Evolutionary conservation across 306 rosid genomes (phyloP), one percentile per base, ranked within the genome.

Genomic region (Vigna unguiculata): DNA sequence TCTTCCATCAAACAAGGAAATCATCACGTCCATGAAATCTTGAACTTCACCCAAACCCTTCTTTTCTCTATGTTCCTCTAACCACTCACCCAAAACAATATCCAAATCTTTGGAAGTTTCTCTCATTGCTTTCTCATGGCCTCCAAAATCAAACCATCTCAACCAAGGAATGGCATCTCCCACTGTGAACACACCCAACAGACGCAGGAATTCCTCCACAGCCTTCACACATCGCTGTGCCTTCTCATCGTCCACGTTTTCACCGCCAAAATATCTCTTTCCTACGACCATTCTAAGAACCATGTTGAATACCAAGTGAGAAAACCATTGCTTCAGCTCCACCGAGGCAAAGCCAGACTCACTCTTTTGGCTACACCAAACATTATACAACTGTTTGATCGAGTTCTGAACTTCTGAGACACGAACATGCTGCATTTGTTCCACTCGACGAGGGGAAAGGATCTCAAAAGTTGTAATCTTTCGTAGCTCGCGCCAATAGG

Each of bases 121-220:
- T 2, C 67, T 82, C 83, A 82, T 82, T 4, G 79, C 83, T 59
- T 72, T 82, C 60, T 22, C 80, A 72, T 78, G 32, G 1, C 76
- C 77, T 8, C 76, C 72, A 3, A 78, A 38, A 78, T 83, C 83
- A 32, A 78, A 15, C 73, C 79, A 78, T 36, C 71, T 52, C 40
- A 80, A 28, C 12, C 1, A 55, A 30, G 83, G 79, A 65, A 80
- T 2, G 10, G 69, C 75, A 80, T 80, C 83, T 64, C 34, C 79
- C 43, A 80, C 69, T 0, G 63, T 55, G 2, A 64, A 43, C 0
- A 55, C 32, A 16, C 69, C 83, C 6, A 73, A 6, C 24, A 64
- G 7, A 64, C 16, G 61, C 61, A 64, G 20, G 7, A 72, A 28
- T 0, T 80, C 36, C 5, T 13, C 21, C 16, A 80, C 7, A 36